Conservation (phyloP, 768 basidiomycete species). For the Trametes cubensis region DNA sequence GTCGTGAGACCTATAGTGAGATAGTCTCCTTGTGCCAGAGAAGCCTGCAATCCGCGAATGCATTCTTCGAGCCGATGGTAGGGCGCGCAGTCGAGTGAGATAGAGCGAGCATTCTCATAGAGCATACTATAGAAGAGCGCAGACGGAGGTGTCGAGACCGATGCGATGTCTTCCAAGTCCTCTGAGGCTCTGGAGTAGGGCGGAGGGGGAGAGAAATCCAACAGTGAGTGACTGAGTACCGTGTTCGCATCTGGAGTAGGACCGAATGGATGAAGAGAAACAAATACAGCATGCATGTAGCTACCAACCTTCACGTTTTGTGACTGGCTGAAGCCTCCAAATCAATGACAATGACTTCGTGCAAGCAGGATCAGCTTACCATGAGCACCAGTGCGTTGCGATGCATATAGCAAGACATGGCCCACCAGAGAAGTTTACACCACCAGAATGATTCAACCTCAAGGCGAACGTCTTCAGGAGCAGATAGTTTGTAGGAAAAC, state of each 20-base stretch:
- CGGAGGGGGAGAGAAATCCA: slow-evolving; percentile 2
- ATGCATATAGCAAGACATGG: slow-evolving; percentile 9
- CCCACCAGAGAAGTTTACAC: slow-evolving; percentile 2
- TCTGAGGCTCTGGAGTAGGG: background rate
- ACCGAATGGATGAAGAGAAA: too few relatives aligned
- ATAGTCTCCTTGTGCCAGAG: slow-evolving; percentile 15
- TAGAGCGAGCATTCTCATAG: slow-evolving; percentile 5
- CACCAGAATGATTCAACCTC: slow-evolving; percentile 20
- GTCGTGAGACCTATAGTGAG: slow-evolving; percentile 28
- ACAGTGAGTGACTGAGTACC: background rate
- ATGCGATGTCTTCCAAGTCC: background rate
- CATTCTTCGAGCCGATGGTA: slow-evolving; percentile 12
- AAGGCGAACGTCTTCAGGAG: background rate
- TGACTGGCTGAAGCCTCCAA: background rate
- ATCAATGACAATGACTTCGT: background rate
- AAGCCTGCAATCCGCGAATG: slow-evolving; percentile 23
- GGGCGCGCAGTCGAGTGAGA: slow-evolving; percentile 25
- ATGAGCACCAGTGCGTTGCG: too few relatives aligned
- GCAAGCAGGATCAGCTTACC: background rate
- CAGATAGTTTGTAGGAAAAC: background rate
- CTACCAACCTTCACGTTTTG: slow-evolving; percentile 4
- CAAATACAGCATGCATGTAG: too few relatives aligned
- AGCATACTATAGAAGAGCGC: slow-evolving; percentile 19
- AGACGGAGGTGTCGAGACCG: slow-evolving; percentile 4
- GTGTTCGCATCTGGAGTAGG: background rate